Evolutionary conservation across 2,329 filamentous ascomycete genomes (phyloP).

Genomic region (Parascedosporium putredinis): DNA sequence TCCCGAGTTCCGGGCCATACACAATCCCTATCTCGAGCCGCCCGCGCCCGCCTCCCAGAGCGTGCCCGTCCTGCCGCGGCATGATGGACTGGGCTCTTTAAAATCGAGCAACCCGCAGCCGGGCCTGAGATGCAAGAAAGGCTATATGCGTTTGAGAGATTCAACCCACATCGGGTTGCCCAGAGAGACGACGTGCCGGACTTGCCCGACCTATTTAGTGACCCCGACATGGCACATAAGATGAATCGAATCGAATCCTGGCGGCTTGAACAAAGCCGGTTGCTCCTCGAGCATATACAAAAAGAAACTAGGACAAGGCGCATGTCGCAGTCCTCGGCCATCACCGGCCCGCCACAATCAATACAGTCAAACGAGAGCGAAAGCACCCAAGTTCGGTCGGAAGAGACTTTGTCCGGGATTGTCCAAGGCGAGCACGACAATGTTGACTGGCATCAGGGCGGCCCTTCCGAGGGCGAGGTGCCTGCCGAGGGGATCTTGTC

Average conservation of each 20-base stretch:
- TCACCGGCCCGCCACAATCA: slow-evolving; percentile 10
- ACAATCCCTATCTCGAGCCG: slow-evolving; percentile 28
- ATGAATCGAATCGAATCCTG: slow-evolving; percentile 81
- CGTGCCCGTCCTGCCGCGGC: slow-evolving; percentile 69
- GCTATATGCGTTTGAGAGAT: slow-evolving; percentile 79
- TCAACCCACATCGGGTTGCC: slow-evolving; percentile 60
- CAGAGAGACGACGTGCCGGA: slow-evolving; percentile 44
- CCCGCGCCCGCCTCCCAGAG: slow-evolving; percentile 39
- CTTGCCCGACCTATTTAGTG: slow-evolving; percentile 36
- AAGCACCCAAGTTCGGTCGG: slow-evolving; percentile 18
- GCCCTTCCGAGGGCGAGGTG: slow-evolving; percentile 30
- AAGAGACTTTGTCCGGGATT: slow-evolving; percentile 12
- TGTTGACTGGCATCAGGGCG: slow-evolving; percentile 44
- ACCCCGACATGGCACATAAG: slow-evolving; percentile 48
- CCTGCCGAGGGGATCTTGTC: slow-evolving; percentile 65
- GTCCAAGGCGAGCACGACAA: slow-evolving; percentile 12
- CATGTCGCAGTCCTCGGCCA: slow-evolving; percentile 43
- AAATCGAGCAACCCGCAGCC: slow-evolving; percentile 44
- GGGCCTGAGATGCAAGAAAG: slow-evolving; percentile 62
- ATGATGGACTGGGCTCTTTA: slow-evolving; percentile 91
- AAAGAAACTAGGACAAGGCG: slow-evolving; percentile 65
- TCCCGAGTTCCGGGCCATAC: slow-evolving; percentile 68
- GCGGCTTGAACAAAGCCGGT: slow-evolving; percentile 81
- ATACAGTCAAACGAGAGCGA: neutral
- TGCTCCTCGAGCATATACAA: slow-evolving; percentile 80